phyloP scores from a whole-genome alignment of 2,329 filamentous ascomycete genomes.

The Cordyceps cateniannulata region DNA sequence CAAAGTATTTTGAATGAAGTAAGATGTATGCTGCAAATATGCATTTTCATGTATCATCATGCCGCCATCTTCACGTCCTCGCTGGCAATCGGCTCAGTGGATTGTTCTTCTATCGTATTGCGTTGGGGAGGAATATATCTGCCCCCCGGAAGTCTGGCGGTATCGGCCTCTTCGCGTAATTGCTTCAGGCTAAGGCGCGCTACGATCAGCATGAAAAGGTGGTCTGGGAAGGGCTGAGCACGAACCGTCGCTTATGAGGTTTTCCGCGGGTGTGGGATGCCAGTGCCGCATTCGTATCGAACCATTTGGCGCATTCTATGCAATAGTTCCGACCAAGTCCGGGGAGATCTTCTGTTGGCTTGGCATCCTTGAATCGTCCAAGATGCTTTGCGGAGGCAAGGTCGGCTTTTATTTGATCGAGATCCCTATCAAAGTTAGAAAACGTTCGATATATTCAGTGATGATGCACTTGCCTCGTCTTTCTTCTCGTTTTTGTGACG shows the following conservation, averaged over 20 bases:
- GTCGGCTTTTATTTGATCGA: conserved; percentile 88
- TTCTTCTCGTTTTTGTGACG: conserved; percentile 68
- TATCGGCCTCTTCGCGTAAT: conserved; percentile 55
- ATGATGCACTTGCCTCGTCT: conserved; percentile 48
- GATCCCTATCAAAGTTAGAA: conserved; percentile 53
- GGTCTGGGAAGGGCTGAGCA: neutral
- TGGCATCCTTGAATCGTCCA: conserved; percentile 67
- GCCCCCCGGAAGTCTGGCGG: conserved; percentile 7
- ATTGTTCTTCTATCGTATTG: neutral
- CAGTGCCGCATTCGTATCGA: conserved; percentile 76
- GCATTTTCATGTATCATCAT: conserved; percentile 16
- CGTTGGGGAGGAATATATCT: neutral
- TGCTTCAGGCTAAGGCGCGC: conserved; percentile 60
- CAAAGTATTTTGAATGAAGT: neutral
- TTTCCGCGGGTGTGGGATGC: conserved; percentile 76
- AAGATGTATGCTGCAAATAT: neutral
- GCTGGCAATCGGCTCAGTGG: conserved; percentile 60
- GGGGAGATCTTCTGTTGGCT: conserved; percentile 79
- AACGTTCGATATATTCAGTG: neutral
- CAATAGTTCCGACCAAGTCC: conserved; percentile 84
- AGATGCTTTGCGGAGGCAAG: conserved; percentile 74
- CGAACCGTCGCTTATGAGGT: conserved; percentile 78
- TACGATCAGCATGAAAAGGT: conserved; percentile 15
- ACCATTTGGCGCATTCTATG: conserved; percentile 92
- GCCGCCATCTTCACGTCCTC: conserved; percentile 29